Conservation (phyloP, 1,284 basidiomycete species). For the Sanghuangporus baumii region DNA sequence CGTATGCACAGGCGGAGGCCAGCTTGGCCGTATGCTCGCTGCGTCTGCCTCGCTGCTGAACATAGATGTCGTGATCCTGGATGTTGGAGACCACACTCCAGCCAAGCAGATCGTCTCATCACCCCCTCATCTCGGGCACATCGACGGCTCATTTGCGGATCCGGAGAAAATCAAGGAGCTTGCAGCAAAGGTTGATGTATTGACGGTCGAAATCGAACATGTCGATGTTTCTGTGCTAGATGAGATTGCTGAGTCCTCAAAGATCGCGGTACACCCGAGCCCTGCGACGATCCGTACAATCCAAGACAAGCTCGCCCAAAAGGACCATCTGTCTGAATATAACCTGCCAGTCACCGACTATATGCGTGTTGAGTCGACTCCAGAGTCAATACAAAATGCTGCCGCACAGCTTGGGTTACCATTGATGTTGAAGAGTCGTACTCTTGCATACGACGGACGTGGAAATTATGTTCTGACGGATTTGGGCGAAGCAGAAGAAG, state of each 20-base stretch:
- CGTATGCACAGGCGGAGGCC: conserved; percentile 75
- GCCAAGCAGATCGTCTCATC: conserved; percentile 87
- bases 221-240: conserved; percentile 81
- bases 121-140: conserved; percentile 50
- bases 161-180: conserved; percentile 78
- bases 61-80: conserved; percentile 84
- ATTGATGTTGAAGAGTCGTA: conserved; percentile 94
- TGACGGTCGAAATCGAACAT: conserved; percentile 98
- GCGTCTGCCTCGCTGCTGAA: conserved; percentile 88
- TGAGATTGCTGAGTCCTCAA: conserved; percentile 47
- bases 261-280: conserved; percentile 76
- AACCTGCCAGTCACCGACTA: conserved; percentile 76
- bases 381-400: conserved; percentile 52
- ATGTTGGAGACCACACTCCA: conserved; percentile 74
- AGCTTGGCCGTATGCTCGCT: conserved; percentile 96
- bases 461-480: conserved; percentile 84
- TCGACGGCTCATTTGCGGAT: conserved; percentile 89
- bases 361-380: conserved; percentile 48
- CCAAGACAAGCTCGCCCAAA: conserved; percentile 95
- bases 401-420: conserved; percentile 71
- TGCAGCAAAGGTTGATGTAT: conserved; percentile 76
- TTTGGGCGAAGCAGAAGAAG: conserved; percentile 49
- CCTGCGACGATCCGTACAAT: conserved; percentile 85
- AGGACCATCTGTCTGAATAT: conserved; percentile 63
- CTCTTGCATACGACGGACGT: conserved; percentile 92